Percentiles rank a stretch among this genome's conserved stretches.
Conservation (phyloP, 2,329 filamentous ascomycete species). For the Scedosporium aurantiacum region DNA sequence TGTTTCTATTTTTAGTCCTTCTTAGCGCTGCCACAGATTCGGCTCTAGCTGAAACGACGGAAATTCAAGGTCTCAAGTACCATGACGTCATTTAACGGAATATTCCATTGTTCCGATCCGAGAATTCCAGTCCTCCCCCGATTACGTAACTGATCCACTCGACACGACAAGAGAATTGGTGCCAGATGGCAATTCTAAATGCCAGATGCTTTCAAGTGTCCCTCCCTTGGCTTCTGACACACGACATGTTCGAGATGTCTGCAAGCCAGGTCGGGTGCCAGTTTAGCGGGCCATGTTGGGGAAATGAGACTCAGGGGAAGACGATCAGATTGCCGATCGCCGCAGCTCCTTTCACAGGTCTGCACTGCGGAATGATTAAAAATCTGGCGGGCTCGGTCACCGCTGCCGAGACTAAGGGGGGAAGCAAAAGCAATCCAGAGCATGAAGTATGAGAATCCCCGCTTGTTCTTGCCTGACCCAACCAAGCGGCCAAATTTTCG, state of each 20-base stretch:
- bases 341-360: neutral
- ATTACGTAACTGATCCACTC: no score
- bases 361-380: neutral
- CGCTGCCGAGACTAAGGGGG: neutral
- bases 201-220: no score
- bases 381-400: neutral
- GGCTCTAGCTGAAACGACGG: no score
- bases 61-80: no score
- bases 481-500: neutral
- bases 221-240: neutral
- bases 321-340: neutral
- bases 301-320: conserved; percentile 1
- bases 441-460: neutral
- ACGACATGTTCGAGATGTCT: neutral
- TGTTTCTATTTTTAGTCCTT: no score
- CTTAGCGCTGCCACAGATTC: no score
- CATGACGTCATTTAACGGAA: no score
- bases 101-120: no score
- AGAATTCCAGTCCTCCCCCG: no score
- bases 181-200: neutral
- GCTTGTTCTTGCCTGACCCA: neutral
- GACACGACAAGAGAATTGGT: neutral
- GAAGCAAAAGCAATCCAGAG: neutral
- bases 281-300: neutral
- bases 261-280: neutral